Conservation (phyloP, 2,329 filamentous ascomycete species). For the Curvularia verruculosa region DNA sequence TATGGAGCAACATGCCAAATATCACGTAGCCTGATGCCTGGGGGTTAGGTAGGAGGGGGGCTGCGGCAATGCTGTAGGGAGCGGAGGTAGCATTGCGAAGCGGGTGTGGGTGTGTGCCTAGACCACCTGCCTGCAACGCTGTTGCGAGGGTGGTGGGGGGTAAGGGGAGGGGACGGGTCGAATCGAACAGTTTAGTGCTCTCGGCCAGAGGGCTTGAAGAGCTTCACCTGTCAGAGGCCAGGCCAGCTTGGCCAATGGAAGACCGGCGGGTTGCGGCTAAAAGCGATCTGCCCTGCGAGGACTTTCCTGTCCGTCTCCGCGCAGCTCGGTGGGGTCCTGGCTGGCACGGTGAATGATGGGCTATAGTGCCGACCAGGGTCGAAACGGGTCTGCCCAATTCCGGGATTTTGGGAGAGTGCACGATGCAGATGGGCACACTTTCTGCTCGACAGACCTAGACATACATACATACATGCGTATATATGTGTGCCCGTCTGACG, state of each 20-base stretch:
- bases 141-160: conserved; percentile 13
- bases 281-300: conserved; percentile 28
- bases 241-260: conserved; percentile 18
- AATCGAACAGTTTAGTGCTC: conserved; percentile 15
- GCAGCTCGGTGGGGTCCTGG: conserved; percentile 10
- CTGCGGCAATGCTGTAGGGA: conserved; percentile 2
- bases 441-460: not conserved
- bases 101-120: not conserved
- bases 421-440: conserved; percentile 25
- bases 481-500: conserved; percentile 22
- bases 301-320: conserved; percentile 23
- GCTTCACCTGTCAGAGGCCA: conserved; percentile 18
- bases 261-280: conserved; percentile 12
- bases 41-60: conserved; percentile 14
- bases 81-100: conserved; percentile 1
- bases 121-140: conserved; percentile 7
- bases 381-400: conserved; percentile 28
- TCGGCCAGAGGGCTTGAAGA: not conserved
- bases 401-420: conserved; percentile 35
- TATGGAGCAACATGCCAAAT: conserved; percentile 45
- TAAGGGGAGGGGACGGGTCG: conserved; percentile 15
- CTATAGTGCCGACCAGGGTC: conserved; percentile 12
- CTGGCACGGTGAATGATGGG: conserved; percentile 6
- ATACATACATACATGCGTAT: conserved; percentile 18
- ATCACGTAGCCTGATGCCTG: conserved; percentile 39